phyloP scores from a whole-genome alignment of 148 eudicot species.

The Tetragonia tetragonoides region DNA sequence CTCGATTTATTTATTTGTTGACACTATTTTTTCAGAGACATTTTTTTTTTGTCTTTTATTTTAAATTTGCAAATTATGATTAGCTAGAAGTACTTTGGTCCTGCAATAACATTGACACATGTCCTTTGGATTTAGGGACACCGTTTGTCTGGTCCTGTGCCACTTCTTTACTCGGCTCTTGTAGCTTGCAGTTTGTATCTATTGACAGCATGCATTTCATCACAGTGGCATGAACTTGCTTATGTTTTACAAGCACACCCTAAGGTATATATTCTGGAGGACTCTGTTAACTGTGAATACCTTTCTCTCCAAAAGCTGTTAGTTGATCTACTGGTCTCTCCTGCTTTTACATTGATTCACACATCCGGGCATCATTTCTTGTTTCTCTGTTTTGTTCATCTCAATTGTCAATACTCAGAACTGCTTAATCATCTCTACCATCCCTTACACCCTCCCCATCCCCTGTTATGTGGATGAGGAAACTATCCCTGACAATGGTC shows the following conservation, averaged over 20 bases:
- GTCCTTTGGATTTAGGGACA: slow-evolving; percentile 46
- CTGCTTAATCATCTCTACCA: background rate
- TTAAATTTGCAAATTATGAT: no score
- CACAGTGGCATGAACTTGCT: slow-evolving; percentile 84
- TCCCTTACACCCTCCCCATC: background rate
- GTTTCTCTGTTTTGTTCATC: background rate
- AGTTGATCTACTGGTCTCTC: background rate
- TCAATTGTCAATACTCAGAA: background rate
- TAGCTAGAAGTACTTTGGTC: background rate
- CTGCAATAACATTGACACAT: slow-evolving; percentile 21
- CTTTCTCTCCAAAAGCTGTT: background rate
- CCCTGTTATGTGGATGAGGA: background rate
- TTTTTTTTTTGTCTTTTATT: background rate
- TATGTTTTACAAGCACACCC: slow-evolving; percentile 62
- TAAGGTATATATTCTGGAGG: slow-evolving; percentile 46
- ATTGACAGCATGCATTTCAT: slow-evolving; percentile 65
- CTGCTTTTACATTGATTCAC: background rate
- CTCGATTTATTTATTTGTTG: background rate
- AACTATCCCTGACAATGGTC: background rate
- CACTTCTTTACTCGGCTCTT: slow-evolving; percentile 64
- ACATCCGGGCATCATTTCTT: slow-evolving; percentile 3
- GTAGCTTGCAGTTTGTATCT: slow-evolving; percentile 77
- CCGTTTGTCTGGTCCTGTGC: slow-evolving; percentile 36
- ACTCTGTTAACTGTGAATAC: background rate
- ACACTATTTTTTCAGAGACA: background rate